Percentiles rank a stretch among this genome's conserved stretches.
These are phyloP conservation scores for Erythrophleum fordii DNA, from an alignment of 306 rosid species.

Conservation along the genomic window DNA sequence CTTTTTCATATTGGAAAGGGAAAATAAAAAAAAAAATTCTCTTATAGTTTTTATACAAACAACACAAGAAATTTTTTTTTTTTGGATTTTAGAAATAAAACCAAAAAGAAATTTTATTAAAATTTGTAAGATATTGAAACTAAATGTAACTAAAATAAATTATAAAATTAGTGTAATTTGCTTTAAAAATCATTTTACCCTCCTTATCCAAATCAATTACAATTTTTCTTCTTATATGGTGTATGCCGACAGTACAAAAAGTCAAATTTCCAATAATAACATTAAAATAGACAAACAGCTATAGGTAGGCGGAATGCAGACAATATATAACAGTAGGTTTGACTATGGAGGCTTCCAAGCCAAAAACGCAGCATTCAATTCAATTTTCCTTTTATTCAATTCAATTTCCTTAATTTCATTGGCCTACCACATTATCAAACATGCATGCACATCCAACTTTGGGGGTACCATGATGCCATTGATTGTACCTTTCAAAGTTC, in stretches of 20 bases:
- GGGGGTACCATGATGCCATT: not conserved
- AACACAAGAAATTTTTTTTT: not conserved
- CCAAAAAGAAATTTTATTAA: not conserved
- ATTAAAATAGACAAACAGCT: not conserved
- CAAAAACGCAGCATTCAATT: not conserved
- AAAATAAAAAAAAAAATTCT: not conserved
- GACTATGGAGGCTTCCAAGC: not conserved
- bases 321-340: not conserved
- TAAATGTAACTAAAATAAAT: not conserved
- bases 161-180: not conserved
- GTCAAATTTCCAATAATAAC: not conserved
- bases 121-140: not conserved
- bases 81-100: too few species aligned
- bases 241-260: not conserved
- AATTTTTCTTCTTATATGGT: too few species aligned
- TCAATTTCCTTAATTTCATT: not conserved
- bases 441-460: not conserved
- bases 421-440: not conserved
- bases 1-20: too few species aligned
- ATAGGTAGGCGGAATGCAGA: not conserved
- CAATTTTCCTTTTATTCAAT: not conserved
- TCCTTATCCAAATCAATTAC: not conserved
- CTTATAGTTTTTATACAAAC: not conserved
- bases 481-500: not conserved
- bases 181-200: not conserved